A percentile compares a stretch with the other conserved stretches of the same genome.
Conservation (phyloP, 1,284 basidiomycete species). For the Leccinum discolor region DNA sequence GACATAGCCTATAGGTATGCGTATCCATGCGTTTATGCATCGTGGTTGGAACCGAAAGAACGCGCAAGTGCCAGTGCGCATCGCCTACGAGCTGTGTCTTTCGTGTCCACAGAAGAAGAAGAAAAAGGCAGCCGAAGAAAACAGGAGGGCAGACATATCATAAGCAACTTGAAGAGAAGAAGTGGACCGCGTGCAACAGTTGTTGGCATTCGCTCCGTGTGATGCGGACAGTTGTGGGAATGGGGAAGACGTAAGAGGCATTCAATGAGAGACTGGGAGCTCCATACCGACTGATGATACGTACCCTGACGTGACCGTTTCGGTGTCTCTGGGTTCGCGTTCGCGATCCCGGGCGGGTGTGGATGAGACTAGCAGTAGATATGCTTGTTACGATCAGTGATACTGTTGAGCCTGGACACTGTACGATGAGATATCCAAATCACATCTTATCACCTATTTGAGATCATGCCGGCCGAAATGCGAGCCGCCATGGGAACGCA, state of each 20-base stretch:
- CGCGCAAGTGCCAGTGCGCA: not conserved
- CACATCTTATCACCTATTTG: not conserved
- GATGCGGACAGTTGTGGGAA: conserved; percentile 14
- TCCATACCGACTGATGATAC: not conserved
- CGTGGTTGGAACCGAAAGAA: not conserved
- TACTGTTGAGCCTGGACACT: not conserved
- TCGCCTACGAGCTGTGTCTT: conserved; percentile 11
- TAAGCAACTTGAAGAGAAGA: not conserved
- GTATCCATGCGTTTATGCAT: conserved; percentile 10
- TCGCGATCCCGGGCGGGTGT: conserved; percentile 5
- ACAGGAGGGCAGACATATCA: not conserved
- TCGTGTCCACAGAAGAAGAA: conserved; percentile 1
- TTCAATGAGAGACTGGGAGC: not conserved
- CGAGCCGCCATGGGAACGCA: not conserved
- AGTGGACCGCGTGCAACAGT: conserved; percentile 11
- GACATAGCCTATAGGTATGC: not conserved
- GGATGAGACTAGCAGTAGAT: not conserved
- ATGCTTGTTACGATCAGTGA: not conserved
- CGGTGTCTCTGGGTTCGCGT: conserved; percentile 11
- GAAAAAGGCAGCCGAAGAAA: not conserved
- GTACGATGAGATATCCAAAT: not conserved
- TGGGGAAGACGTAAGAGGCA: conserved; percentile 10
- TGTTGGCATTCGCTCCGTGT: conserved; percentile 9
- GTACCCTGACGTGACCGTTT: conserved; percentile 7
- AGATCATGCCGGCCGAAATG: not conserved